Percentiles rank a stretch among this genome's conserved stretches.
Conservation (phyloP, 1,284 basidiomycete species). For the Xerocomus minutiporus region DNA sequence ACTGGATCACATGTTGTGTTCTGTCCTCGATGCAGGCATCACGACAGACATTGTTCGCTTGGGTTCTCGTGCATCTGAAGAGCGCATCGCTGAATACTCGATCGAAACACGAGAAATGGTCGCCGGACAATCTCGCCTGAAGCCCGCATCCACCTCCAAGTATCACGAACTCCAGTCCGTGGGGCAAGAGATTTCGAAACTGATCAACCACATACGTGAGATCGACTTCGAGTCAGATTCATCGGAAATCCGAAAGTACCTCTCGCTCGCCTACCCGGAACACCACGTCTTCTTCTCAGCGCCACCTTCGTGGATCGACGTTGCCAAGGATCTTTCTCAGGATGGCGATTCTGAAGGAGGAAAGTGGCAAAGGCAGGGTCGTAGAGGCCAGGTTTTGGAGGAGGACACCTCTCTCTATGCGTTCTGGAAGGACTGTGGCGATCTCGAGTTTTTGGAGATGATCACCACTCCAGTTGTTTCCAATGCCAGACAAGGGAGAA, state of each 20-base stretch:
- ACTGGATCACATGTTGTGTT: slow-evolving; percentile 62
- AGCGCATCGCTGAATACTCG: slow-evolving; percentile 52
- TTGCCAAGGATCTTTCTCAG: slow-evolving; percentile 20
- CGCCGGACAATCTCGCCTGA: slow-evolving; percentile 41
- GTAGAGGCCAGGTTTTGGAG: slow-evolving; percentile 14
- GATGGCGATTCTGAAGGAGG: slow-evolving; percentile 16
- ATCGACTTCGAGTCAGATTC: slow-evolving; percentile 36
- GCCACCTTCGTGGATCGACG: slow-evolving; percentile 43
- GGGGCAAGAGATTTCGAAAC: slow-evolving; percentile 40
- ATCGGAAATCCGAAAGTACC: slow-evolving; percentile 36
- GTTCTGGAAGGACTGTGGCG: slow-evolving; percentile 43
- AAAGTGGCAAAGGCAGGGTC: slow-evolving; percentile 21
- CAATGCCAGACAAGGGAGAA: not conserved
- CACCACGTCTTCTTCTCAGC: slow-evolving; percentile 37
- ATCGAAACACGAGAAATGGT: slow-evolving; percentile 53
- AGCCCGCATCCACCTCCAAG: slow-evolving; percentile 30
- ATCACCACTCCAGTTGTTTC: not conserved
- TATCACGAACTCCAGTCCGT: slow-evolving; percentile 42
- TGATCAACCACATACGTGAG: slow-evolving; percentile 43
- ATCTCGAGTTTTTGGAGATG: slow-evolving; percentile 39
- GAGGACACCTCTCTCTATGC: slow-evolving; percentile 40
- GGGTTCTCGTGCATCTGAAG: slow-evolving; percentile 57
- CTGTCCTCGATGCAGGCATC: slow-evolving; percentile 57
- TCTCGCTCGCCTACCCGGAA: slow-evolving; percentile 40
- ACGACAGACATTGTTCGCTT: slow-evolving; percentile 60